Evolutionary conservation across 371 early-diverging fungal species (phyloP), one percentile per base, ranked within the genome.

Genomic region (Apophysomyces elegans): DNA sequence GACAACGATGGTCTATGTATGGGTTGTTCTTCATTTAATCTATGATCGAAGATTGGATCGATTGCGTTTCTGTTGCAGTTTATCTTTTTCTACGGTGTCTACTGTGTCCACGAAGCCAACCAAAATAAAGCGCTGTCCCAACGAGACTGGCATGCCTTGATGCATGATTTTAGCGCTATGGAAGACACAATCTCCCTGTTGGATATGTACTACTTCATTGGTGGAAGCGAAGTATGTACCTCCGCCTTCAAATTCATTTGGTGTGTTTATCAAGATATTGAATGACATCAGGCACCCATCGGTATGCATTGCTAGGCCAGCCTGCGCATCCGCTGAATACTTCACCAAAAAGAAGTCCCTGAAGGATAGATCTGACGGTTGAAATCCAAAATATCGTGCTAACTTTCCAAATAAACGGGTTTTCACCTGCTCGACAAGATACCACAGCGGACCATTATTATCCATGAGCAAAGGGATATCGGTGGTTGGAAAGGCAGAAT

Each of bases 241-340:
- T 37, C 89, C 89, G 9, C 88, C 88, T 21, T 77, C 73, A 65
- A 88, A 89, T n/a, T 87, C 84, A n/a, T 57, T 44, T 7, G 71
- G 64, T 18, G 72, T 43, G 58, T 83, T 88, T 35, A 89, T 64
- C 41, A 89, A 75, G 2, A 88, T 58, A 9, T 85, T 89, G 43
- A 89, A 71, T 4, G 85, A 85, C 1, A 87, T 69, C 41, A 89
- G 64, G 50, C 89, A 86, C 0, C 89, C 89, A 58, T 89, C 89
- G 16, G 85, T 80, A 59, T 89, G 89, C 16, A 76, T 16, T 5
- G 56, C 68, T 2, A 89, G 74, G 4, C 77, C 74, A 2, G 70
- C 67, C 69, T 89, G 89, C 5, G 70, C 76, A 7, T 70, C 66
- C 18, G 76, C 72, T 1, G 74, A 56, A 60, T 87, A 87, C 47